phyloP scores from a whole-genome alignment of 768 basidiomycete species.

The Baorangia bicolor region DNA sequence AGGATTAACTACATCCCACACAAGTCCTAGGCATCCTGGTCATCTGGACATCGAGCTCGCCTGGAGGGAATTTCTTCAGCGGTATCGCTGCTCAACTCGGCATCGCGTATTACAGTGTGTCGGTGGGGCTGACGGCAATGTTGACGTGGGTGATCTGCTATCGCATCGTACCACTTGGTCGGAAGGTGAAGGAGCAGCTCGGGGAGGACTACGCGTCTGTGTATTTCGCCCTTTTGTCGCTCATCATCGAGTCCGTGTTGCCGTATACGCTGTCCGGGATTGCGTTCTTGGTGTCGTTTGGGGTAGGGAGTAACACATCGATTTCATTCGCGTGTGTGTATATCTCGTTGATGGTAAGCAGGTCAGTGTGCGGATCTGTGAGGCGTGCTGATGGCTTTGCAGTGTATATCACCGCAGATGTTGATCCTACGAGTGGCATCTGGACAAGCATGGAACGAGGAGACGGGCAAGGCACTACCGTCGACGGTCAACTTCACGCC shows the following conservation, averaged over 20 bases:
- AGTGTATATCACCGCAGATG: slow-evolving; percentile 29
- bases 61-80: slow-evolving; percentile 20
- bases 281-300: slow-evolving; percentile 25
- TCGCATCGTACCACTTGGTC: slow-evolving; percentile 15
- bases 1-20: background rate
- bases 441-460: slow-evolving; percentile 16
- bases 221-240: slow-evolving; percentile 17
- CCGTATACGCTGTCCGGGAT: slow-evolving; percentile 27
- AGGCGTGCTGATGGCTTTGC: background rate
- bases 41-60: slow-evolving; percentile 13
- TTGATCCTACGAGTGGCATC: slow-evolving; percentile 25
- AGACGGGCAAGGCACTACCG: background rate
- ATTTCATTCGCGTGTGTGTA: slow-evolving; percentile 20
- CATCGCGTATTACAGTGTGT: slow-evolving; percentile 20
- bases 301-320: slow-evolving; percentile 12
- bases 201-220: slow-evolving; percentile 19
- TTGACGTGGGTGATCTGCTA: slow-evolving; percentile 22
- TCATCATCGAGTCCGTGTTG: slow-evolving; percentile 26
- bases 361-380: background rate
- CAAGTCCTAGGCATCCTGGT: slow-evolving; percentile 21
- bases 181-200: slow-evolving; percentile 10
- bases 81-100: slow-evolving; percentile 15
- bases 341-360: slow-evolving; percentile 24
- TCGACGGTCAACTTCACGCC: slow-evolving; percentile 17
- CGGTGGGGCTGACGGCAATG: slow-evolving; percentile 20